Base-by-base conservation (phyloP, 2,329 filamentous ascomycete species). In the Gaeumannomyces sp. region DNA sequence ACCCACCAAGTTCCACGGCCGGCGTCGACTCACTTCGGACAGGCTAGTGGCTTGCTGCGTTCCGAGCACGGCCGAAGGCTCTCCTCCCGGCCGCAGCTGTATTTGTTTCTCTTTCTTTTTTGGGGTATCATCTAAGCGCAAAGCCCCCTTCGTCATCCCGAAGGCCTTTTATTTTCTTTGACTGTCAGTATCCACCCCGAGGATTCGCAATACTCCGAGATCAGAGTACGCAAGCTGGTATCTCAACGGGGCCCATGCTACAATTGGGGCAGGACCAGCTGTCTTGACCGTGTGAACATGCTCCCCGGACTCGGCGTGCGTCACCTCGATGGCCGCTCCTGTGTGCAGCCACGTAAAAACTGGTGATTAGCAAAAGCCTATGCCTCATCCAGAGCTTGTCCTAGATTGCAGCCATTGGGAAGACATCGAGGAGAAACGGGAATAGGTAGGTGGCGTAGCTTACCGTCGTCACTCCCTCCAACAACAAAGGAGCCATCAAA, bases 191-290 rank as follows among this genome's bases (percentile, higher is more conserved):
- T 86, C 85, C 53, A 84, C 76, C 14, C 88, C 88, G 61, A 92
- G 80, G 65, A 93, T 91, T 71, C 89, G 87, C 65, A 93, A 75
- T 62, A 83, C 83, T 0, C 88, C 88, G 50, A 85, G 76, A 71
- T 93, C 90, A 63, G 85, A 85, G 73, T 92, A 93, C 2, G 90
- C 91, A 66, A 94, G 76, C 69, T 85, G 87, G 73, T 93, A 93
- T 65, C 87, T 82, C 58, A 84, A 88, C 2, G 91, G 91, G 68
- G 91, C 89, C 90, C 90, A 93, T 3, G 88, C 84, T 10, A 93
- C 88, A 14, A 90, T 82, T 1, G 86, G 85, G 64, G 85, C 86
- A 16, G 88, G 78, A 28, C 85, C 83, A 0, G 80, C 79, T 13
- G 89, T 89, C 74, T 92, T 91, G 69, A 92, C 83, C 2, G 83